Evolutionary conservation across 441 rosid species (phyloP).

Genomic region (Mallotus repandus): DNA sequence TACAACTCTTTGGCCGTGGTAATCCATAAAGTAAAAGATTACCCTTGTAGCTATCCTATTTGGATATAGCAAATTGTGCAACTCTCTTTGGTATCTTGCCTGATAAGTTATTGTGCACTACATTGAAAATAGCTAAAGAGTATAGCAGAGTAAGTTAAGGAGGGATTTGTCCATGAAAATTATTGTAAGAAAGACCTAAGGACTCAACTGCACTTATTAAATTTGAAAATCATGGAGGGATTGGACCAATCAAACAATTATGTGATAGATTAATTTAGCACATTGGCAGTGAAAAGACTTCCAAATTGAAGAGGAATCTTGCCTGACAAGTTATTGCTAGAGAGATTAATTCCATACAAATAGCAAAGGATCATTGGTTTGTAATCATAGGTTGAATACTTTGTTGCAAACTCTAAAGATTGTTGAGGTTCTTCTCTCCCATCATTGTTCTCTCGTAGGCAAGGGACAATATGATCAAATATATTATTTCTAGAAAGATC

Average conservation of each 20-base stretch:
- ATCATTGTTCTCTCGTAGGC: no score
- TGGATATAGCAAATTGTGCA: background rate
- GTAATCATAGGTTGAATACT: background rate
- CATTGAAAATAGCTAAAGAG: background rate
- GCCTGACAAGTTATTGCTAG: background rate
- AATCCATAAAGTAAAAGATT: background rate
- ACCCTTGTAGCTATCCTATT: constrained; percentile 6
- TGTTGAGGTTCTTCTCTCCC: no score
- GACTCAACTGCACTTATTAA: background rate
- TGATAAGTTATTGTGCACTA: background rate
- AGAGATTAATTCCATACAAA: background rate
- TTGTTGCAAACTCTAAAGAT: background rate
- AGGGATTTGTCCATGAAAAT: background rate
- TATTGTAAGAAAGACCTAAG: background rate
- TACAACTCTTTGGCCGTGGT: background rate
- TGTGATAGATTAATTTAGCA: background rate
- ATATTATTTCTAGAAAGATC: no score
- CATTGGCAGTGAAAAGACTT: background rate
- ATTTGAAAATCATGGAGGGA: background rate
- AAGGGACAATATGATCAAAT: no score
- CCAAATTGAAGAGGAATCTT: background rate
- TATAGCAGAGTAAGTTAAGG: no score
- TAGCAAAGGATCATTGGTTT: background rate
- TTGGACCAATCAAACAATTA: background rate
- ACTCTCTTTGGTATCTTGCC: background rate